Evolutionary conservation across 2,329 filamentous ascomycete genomes (phyloP).

Genomic region (Orbilia brochopaga): DNA sequence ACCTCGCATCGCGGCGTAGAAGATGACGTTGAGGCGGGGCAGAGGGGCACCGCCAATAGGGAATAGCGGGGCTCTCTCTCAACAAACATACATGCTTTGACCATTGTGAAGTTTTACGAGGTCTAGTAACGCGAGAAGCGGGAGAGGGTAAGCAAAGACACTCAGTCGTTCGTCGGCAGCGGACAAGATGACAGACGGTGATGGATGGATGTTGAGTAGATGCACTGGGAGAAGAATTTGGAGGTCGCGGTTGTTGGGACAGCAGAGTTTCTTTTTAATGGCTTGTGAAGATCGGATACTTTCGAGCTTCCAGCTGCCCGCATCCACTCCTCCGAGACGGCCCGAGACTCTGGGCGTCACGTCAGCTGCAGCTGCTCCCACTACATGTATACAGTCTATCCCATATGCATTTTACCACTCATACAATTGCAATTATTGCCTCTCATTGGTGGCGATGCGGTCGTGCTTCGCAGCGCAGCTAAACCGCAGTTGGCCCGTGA

Average conservation of each 20-base stretch:
- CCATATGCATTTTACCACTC: constrained; percentile 9
- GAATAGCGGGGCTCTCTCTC: constrained; percentile 3
- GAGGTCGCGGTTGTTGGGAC: constrained; percentile 36
- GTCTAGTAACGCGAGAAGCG: constrained; percentile 6
- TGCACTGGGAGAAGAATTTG: constrained; percentile 12
- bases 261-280: constrained; percentile 15
- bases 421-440: no score
- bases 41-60: constrained; percentile 35
- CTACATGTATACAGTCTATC: no score
- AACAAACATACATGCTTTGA: constrained; percentile 66
- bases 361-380: constrained; percentile 8
- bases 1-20: no score
- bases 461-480: background rate
- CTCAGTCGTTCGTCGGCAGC: background rate
- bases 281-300: constrained; percentile 45
- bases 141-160: background rate
- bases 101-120: constrained; percentile 60
- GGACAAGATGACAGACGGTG: background rate
- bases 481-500: constrained; percentile 36
- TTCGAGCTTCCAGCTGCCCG: constrained; percentile 29
- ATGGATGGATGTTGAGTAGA: background rate
- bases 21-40: constrained; percentile 18
- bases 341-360: constrained; percentile 10
- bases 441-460: background rate
- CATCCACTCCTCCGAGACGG: background rate